phyloP scores from a whole-genome alignment of 1,284 basidiomycete species.

The Fomitopsis betulina region DNA sequence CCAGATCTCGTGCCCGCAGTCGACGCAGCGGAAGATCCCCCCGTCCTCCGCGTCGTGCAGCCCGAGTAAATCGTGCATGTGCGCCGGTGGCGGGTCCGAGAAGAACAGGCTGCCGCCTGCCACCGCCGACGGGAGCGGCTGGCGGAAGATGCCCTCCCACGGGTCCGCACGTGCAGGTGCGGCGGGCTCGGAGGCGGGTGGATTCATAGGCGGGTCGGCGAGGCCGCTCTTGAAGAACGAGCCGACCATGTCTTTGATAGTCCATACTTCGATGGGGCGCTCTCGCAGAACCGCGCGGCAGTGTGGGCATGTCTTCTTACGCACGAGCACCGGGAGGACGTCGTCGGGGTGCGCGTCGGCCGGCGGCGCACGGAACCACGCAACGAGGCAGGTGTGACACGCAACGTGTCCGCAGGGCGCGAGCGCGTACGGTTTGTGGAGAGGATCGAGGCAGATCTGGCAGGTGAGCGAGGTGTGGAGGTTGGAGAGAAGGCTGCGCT shows the following conservation, averaged over 20 bases:
- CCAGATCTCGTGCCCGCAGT: constrained; percentile 74
- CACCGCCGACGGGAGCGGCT: constrained; percentile 3
- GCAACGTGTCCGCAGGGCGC: constrained; percentile 72
- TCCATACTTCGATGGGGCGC: constrained; percentile 69
- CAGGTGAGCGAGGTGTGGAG: constrained; percentile 63
- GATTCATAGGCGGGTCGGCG: constrained; percentile 27
- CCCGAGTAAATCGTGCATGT: constrained; percentile 40
- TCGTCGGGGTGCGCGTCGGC: constrained; percentile 13
- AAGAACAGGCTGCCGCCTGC: constrained; percentile 15
- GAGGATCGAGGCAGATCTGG: constrained; percentile 69
- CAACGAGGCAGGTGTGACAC: constrained; percentile 66
- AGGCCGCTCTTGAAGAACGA: constrained; percentile 50
- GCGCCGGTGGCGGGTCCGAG: constrained; percentile 8
- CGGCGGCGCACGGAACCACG: constrained; percentile 60
- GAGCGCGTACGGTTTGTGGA: constrained; percentile 66
- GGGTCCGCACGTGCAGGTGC: constrained; percentile 32
- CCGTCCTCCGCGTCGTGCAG: constrained; percentile 67
- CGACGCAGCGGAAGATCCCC: constrained; percentile 65
- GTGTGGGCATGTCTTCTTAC: constrained; percentile 70
- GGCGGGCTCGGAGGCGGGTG: constrained; percentile 5
- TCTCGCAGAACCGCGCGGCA: constrained; percentile 60
- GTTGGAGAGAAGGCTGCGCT: constrained; percentile 44
- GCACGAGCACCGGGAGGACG: constrained; percentile 22
- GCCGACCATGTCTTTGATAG: constrained; percentile 60
- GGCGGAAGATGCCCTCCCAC: constrained; percentile 58